These are phyloP conservation scores for Cichorium intybus DNA, from an alignment of 140 eudicot species.

Conservation along the genomic window DNA sequence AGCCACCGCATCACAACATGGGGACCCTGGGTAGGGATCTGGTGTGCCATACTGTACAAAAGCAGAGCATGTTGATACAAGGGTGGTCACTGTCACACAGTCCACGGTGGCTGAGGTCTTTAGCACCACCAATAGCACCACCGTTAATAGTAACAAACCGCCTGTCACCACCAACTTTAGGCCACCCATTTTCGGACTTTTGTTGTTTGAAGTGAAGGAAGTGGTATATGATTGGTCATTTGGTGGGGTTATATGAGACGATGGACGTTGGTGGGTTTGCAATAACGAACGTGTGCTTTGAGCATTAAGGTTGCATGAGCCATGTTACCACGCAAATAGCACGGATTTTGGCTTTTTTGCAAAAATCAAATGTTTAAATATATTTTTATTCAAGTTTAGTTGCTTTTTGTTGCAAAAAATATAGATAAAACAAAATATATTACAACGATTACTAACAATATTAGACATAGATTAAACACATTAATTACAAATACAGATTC, in stretches of 20 bases:
- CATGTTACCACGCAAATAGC: slow-evolving; percentile 14
- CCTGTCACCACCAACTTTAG: slow-evolving; percentile 13
- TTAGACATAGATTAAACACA: too few relatives aligned
- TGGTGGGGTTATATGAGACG: slow-evolving; percentile 1
- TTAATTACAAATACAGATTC: too few relatives aligned
- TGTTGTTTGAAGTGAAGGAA: background rate
- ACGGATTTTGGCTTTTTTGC: background rate
- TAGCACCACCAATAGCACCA: background rate
- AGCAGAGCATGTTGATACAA: slow-evolving; percentile 72
- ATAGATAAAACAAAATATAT: too few relatives aligned
- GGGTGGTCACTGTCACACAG: slow-evolving; percentile 69
- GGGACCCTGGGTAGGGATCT: slow-evolving; percentile 81
- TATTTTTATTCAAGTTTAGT: too few relatives aligned
- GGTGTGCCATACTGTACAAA: slow-evolving; percentile 73
- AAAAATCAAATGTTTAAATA: too few relatives aligned
- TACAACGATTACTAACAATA: too few relatives aligned
- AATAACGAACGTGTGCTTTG: slow-evolving; percentile 22
- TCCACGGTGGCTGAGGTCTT: slow-evolving; percentile 37
- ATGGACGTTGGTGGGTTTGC: slow-evolving; percentile 30
- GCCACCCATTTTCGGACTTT: slow-evolving; percentile 8
- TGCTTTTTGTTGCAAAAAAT: too few relatives aligned
- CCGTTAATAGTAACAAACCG: slow-evolving; percentile 5
- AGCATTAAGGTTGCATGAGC: slow-evolving; percentile 28
- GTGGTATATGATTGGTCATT: background rate
- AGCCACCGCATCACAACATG: slow-evolving; percentile 77